These are phyloP conservation scores for Cercospora sp. DNA, from an alignment of 2,329 filamentous ascomycete species.

Conservation along the genomic window DNA sequence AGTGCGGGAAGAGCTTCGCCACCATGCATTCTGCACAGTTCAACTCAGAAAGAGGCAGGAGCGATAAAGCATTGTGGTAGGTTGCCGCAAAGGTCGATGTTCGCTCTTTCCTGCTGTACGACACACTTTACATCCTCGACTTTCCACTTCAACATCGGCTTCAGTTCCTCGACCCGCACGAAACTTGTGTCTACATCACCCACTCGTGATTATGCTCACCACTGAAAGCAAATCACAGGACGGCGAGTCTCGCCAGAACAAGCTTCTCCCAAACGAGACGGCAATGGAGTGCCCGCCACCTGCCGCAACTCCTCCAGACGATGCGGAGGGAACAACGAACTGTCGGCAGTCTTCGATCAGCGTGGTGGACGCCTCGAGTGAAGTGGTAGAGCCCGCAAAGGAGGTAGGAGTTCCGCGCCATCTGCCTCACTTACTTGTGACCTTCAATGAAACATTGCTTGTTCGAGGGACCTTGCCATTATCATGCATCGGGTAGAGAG, in stretches of 20 bases:
- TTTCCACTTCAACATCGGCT: not conserved
- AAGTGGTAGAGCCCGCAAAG: not conserved
- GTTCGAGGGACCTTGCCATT: not conserved
- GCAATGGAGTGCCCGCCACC: not conserved
- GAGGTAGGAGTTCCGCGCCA: not conserved
- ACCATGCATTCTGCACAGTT: not conserved
- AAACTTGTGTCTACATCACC: not conserved
- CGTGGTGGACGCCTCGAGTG: not conserved
- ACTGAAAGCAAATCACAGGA: not conserved
- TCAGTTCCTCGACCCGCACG: not conserved
- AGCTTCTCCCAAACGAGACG: not conserved
- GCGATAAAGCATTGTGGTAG: too few relatives aligned
- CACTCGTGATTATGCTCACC: not conserved
- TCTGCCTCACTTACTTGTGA: too few relatives aligned
- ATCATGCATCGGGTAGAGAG: not conserved
- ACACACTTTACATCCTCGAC: not conserved
- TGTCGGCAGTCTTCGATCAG: not conserved
- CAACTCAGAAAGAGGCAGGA: too few relatives aligned
- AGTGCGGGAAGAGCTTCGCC: not conserved
- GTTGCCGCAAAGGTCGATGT: not conserved
- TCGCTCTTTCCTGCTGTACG: not conserved
- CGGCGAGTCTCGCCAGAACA: not conserved
- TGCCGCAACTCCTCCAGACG: not conserved
- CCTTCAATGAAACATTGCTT: too few relatives aligned
- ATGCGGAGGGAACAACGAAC: not conserved